Evolutionary conservation across 208 protist species (phyloP).

Genomic region (Wallacemonas sp.): DNA sequence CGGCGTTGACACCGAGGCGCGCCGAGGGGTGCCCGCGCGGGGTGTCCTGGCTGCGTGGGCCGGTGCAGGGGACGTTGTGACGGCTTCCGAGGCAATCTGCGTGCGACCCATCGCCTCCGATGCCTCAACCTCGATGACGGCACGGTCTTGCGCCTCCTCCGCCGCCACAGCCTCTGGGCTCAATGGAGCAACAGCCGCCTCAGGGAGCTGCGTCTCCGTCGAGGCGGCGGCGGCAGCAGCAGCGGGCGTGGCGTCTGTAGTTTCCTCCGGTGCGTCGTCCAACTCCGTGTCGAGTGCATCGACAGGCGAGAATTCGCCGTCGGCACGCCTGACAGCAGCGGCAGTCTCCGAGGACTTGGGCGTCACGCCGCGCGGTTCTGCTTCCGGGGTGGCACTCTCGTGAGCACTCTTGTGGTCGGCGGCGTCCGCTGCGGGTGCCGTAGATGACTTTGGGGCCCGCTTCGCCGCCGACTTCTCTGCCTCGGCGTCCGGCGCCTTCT

Average conservation of each 20-base stretch:
- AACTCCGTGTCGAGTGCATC: neutral
- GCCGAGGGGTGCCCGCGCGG: neutral
- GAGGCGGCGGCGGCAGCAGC: neutral
- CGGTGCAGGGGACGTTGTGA: neutral
- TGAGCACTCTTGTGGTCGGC: too few species aligned
- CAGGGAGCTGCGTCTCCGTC: neutral
- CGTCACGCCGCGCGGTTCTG: too few species aligned
- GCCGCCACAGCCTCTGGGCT: neutral
- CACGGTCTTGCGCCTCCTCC: conserved; percentile 1
- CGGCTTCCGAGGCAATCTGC: conserved; percentile 4
- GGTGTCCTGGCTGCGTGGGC: neutral
- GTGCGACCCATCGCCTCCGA: conserved; percentile 7
- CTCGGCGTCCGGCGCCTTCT: conserved; percentile 9
- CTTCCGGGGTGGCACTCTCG: too few species aligned
- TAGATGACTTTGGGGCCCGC: neutral
- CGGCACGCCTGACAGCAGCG: too few species aligned
- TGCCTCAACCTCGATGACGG: conserved; percentile 1
- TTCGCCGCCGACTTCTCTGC: conserved; percentile 10
- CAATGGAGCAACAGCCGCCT: neutral
- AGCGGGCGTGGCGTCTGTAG: neutral
- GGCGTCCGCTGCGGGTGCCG: too few species aligned
- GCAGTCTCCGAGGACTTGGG: too few species aligned
- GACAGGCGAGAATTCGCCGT: too few species aligned
- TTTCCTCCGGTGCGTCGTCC: neutral
- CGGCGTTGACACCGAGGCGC: neutral